These are phyloP conservation scores for Kandelia obovata DNA, from an alignment of 345 rosid species.

Conservation along the genomic window DNA sequence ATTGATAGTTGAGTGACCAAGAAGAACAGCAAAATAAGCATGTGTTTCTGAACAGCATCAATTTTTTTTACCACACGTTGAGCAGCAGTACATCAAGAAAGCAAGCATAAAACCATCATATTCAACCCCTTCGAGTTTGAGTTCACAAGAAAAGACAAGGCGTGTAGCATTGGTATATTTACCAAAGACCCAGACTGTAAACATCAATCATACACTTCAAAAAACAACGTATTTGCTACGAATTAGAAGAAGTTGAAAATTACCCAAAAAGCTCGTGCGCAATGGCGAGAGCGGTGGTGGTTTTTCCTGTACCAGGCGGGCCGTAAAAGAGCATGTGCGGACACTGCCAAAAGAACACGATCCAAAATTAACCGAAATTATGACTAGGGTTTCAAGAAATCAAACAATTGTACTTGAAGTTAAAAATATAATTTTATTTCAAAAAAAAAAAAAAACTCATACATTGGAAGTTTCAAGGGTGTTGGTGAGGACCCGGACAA, in stretches of 20 bases:
- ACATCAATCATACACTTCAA: background rate
- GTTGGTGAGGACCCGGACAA: constrained; percentile 93
- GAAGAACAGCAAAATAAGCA: background rate
- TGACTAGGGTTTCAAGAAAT: constrained; percentile 27
- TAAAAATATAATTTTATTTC: background rate
- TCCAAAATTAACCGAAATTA: background rate
- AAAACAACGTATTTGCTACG: background rate
- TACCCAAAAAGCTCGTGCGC: constrained; percentile 95
- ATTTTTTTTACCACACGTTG: background rate
- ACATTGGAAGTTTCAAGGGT: constrained; percentile 81
- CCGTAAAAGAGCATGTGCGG: constrained; percentile 98
- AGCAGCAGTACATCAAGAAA: no score
- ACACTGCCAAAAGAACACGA: constrained; percentile 38
- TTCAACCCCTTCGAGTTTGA: no score
- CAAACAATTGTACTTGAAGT: background rate
- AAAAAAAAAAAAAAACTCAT: background rate
- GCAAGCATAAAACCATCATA: no score
- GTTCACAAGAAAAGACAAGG: no score
- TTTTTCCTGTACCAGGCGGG: constrained; percentile 96
- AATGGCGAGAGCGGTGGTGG: constrained; percentile 93
- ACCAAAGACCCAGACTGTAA: background rate
- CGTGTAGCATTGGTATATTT: no score
- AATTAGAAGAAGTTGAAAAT: background rate
- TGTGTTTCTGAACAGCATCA: background rate
- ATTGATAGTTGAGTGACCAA: background rate